phyloP scores from a whole-genome alignment of 345 rosid genomes.

The Euphorbia tirucalli region DNA sequence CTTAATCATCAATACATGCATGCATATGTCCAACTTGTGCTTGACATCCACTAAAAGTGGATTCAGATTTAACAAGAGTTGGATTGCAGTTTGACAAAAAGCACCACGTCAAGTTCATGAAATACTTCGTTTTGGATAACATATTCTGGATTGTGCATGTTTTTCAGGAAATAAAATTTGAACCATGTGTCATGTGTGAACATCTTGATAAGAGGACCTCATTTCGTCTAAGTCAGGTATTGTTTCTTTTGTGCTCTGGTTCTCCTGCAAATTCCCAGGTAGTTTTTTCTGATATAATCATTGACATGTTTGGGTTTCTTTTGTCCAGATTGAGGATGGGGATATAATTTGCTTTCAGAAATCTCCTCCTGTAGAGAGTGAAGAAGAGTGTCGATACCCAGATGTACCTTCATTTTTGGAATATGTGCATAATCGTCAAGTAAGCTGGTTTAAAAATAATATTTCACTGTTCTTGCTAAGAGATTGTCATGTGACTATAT shows the following conservation, averaged over 20 bases:
- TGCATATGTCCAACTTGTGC: not conserved
- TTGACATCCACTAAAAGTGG: not conserved
- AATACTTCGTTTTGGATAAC: not conserved
- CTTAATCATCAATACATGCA: not conserved
- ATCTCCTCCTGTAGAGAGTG: conserved; percentile 44
- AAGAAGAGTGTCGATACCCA: conserved; percentile 58
- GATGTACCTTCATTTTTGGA: conserved; percentile 87
- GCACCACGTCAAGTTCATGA: not conserved
- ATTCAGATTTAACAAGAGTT: not conserved
- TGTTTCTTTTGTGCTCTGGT: not conserved
- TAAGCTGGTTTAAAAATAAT: no score
- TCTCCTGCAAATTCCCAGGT: not conserved
- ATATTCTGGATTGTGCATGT: conserved; percentile 1
- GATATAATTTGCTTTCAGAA: conserved; percentile 97
- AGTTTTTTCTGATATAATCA: not conserved
- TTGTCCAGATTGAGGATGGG: conserved; percentile 84
- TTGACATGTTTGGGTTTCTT: conserved; percentile 4
- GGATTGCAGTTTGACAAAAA: no score
- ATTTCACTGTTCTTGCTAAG: no score
- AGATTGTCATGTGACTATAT: no score
- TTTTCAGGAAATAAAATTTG: conserved; percentile 90
- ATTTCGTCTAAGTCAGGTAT: conserved; percentile 75
- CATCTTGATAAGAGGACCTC: conserved; percentile 69
- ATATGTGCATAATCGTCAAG: conserved; percentile 96
- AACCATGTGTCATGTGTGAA: conserved; percentile 91